These are phyloP conservation scores for Ogataea angusta DNA, from an alignment of 805 yeast genomes.

Conservation along the genomic window DNA sequence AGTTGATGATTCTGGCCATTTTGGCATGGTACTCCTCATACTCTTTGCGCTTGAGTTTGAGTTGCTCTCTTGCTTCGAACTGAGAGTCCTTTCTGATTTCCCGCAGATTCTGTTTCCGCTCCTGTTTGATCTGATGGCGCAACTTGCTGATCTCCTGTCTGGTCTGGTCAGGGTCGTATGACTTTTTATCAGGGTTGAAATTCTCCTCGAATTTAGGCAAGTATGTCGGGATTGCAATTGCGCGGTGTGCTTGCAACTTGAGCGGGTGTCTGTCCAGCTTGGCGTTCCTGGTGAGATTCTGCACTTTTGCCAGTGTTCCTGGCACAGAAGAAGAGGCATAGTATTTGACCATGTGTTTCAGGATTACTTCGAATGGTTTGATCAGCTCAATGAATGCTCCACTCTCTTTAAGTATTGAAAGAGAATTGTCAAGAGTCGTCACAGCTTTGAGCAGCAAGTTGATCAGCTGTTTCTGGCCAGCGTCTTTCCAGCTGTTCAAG, in stretches of 20 bases:
- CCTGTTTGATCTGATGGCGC: constrained; percentile 84
- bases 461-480: constrained; percentile 18
- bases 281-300: constrained; percentile 48
- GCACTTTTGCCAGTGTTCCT: constrained; percentile 41
- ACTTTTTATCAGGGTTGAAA: constrained; percentile 92
- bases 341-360: constrained; percentile 38
- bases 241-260: constrained; percentile 76
- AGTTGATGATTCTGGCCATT: constrained; percentile 82
- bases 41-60: constrained; percentile 69
- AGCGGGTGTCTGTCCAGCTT: constrained; percentile 61
- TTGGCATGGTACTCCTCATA: constrained; percentile 81
- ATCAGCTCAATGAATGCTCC: constrained; percentile 59
- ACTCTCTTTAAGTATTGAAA: constrained; percentile 57
- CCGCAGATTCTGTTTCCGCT: constrained; percentile 80
- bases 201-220: constrained; percentile 94
- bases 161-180: constrained; percentile 78
- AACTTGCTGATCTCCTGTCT: constrained; percentile 82
- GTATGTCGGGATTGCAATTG: constrained; percentile 76
- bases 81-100: constrained; percentile 87
- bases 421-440: constrained; percentile 31
- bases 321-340: constrained; percentile 36
- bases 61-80: constrained; percentile 83
- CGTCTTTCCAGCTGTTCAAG: constrained; percentile 14
- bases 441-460: constrained; percentile 36
- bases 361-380: constrained; percentile 41